phyloP scores from a whole-genome alignment of 2,329 filamentous ascomycete species.

The Penicillium sp. region DNA sequence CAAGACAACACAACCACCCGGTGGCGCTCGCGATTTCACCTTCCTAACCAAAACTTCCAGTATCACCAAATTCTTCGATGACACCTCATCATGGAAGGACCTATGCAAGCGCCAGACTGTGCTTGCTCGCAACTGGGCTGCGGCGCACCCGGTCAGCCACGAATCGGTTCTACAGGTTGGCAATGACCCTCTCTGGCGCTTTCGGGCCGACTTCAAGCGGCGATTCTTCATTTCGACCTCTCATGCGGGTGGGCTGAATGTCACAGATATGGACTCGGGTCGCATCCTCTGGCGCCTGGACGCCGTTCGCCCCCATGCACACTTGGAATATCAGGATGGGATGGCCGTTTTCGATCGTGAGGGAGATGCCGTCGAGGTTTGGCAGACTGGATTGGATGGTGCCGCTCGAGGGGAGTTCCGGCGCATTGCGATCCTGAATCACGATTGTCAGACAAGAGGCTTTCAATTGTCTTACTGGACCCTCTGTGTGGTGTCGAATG shows the following conservation, averaged over 20 bases:
- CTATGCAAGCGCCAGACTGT: constrained; percentile 51
- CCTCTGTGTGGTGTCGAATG: constrained; percentile 54
- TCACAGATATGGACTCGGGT: constrained; percentile 56
- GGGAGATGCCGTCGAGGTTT: constrained; percentile 54
- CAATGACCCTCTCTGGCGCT: constrained; percentile 53
- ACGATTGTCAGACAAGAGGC: constrained; percentile 53
- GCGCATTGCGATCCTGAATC: constrained; percentile 48
- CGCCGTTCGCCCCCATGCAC: constrained; percentile 52
- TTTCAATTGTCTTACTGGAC: constrained; percentile 54
- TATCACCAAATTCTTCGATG: constrained; percentile 45
- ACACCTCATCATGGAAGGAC: constrained; percentile 51
- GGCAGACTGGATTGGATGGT: constrained; percentile 48
- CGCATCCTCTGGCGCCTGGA: constrained; percentile 47
- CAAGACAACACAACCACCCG: constrained; percentile 39
- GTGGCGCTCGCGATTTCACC: constrained; percentile 38
- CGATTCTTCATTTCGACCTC: constrained; percentile 55
- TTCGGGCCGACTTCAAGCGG: constrained; percentile 55
- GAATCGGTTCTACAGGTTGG: constrained; percentile 52
- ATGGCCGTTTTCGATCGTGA: constrained; percentile 54
- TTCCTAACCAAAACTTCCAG: constrained; percentile 35
- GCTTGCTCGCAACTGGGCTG: constrained; percentile 49
- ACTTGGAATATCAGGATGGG: constrained; percentile 56
- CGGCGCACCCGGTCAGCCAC: constrained; percentile 40
- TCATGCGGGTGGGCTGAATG: constrained; percentile 53
- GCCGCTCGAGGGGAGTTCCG: constrained; percentile 48